Base-by-base conservation (phyloP, 352 stramenopile species). In the Phytophthora chlamydospora region DNA sequence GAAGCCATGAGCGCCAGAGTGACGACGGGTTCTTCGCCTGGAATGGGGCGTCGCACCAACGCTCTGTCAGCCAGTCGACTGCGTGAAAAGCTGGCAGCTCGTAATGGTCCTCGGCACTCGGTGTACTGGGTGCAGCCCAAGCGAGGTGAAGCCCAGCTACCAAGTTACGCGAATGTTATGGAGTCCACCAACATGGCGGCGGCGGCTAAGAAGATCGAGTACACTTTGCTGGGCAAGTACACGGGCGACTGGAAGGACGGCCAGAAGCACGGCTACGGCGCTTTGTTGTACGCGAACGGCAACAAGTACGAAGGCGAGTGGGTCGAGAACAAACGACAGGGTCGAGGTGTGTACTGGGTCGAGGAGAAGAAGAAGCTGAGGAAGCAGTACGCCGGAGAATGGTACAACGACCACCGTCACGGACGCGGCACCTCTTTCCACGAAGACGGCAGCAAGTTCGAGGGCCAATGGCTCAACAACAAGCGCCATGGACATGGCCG, bases 191-290 rank as follows among this genome's bases (percentile, higher is more conserved):
- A 80, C 38, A 78, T 86, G 71, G 74, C 62, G 35, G 48, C 68
- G 10, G 11, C 58, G 42, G 40, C 62, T 32, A 61, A 73, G 19
- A 74, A 76, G 40, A 72, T 89, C 31, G 72, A 87, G 49, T 93
- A 90, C 41, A 80, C 80, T 21, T 47, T 90, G 36, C 56, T 82
- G 24, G 82, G 80, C 36, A 94, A 92, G 61, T 95, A 99, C 78
- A 97, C 96, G 46, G 95, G 96, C 21, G 80, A 97, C 61, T 98
- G 95, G 95, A 88, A 89, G 51, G 75, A 95, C 42, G 96, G 97
- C 44, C 81, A 93, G 60, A 96, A 97, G 66, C 90, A 98, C 71
- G 96, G 96, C 6, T 91, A 92, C 56, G 96, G 96, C 10, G 90
- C 81, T 27, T 88, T 97, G 35, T 58, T 94, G 33, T 96, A 93